Evolutionary conservation across 192 early-diverging fungal genomes (phyloP).

Genomic region (Coemansia sp.): DNA sequence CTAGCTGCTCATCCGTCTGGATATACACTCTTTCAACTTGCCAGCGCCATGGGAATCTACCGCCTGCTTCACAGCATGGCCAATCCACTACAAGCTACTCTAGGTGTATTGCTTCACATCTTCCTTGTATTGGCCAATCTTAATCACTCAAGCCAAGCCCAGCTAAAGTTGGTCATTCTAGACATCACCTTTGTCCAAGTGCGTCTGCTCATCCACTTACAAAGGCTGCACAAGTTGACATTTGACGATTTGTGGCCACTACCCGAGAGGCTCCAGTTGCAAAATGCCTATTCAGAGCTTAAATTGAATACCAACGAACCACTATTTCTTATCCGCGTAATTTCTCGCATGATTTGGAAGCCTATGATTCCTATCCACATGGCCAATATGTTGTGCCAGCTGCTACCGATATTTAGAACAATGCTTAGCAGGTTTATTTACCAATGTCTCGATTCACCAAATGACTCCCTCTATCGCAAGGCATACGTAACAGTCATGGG

Average conservation of each 20-base stretch:
- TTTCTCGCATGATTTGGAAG: constrained; percentile 36
- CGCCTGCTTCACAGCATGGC: neutral
- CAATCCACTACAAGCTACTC: neutral
- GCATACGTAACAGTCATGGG: neutral
- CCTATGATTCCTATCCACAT: constrained; percentile 28
- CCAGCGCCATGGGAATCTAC: constrained; percentile 12
- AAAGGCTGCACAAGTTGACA: constrained; percentile 10
- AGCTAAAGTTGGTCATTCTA: neutral
- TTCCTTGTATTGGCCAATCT: constrained; percentile 13
- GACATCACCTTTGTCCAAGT: constrained; percentile 10
- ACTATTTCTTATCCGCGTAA: constrained; percentile 34
- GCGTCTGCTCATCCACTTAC: constrained; percentile 12
- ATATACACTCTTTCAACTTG: constrained; percentile 9
- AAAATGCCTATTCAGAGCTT: constrained; percentile 14
- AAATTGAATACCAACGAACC: constrained; percentile 20
- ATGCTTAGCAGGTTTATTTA: constrained; percentile 9
- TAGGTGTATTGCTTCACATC: neutral
- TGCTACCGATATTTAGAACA: neutral
- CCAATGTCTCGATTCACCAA: constrained; percentile 18
- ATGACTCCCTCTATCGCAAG: constrained; percentile 9
- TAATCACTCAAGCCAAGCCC: constrained; percentile 1
- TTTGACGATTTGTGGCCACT: constrained; percentile 25
- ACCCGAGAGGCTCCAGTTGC: constrained; percentile 16
- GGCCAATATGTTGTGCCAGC: neutral
- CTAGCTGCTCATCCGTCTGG: neutral